A percentile compares a stretch with the other conserved stretches of the same genome.
phyloP scores from a whole-genome alignment of 805 yeast species.

The Saccharomycopsis synnaedendra region DNA sequence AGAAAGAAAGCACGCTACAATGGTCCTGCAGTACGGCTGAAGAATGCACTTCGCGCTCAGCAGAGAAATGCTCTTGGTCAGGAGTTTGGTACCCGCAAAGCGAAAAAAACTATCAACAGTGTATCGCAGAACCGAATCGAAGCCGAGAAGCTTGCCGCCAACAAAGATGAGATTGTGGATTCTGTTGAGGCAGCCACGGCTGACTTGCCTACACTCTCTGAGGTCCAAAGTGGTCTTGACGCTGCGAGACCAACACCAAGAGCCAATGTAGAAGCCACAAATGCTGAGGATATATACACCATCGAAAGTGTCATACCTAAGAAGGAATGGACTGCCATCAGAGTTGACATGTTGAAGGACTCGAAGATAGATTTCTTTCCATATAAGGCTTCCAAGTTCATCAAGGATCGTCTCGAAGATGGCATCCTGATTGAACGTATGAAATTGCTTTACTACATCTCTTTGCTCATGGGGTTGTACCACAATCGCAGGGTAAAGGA shows the following conservation, averaged over 20 bases:
- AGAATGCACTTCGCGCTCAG: slow-evolving; percentile 32
- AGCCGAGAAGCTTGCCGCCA: slow-evolving; percentile 61
- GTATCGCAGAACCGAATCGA: slow-evolving; percentile 79
- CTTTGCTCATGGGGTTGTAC: slow-evolving; percentile 72
- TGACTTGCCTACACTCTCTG: slow-evolving; percentile 49
- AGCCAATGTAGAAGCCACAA: slow-evolving; percentile 67
- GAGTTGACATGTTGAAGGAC: slow-evolving; percentile 49
- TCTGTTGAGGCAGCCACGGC: slow-evolving; percentile 60
- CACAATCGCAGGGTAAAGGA: slow-evolving; percentile 55
- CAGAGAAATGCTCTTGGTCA: slow-evolving; percentile 85
- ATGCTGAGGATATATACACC: slow-evolving; percentile 76
- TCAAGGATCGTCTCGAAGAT: slow-evolving; percentile 41
- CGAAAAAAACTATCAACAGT: slow-evolving; percentile 79
- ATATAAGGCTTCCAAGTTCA: slow-evolving; percentile 23
- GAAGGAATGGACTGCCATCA: slow-evolving; percentile 49
- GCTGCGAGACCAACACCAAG: slow-evolving; percentile 77
- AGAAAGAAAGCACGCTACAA: slow-evolving; percentile 39
- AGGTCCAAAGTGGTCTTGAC: slow-evolving; percentile 44
- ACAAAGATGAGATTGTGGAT: slow-evolving; percentile 75
- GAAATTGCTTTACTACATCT: slow-evolving; percentile 68
- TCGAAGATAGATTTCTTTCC: slow-evolving; percentile 33
- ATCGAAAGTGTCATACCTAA: slow-evolving; percentile 54
- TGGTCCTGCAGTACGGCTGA: slow-evolving; percentile 59
- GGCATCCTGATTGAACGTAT: slow-evolving; percentile 36
- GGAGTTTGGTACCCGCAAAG: slow-evolving; percentile 94